Base-by-base conservation (phyloP, 441 rosid genomes). In the Geranium incanum region DNA sequence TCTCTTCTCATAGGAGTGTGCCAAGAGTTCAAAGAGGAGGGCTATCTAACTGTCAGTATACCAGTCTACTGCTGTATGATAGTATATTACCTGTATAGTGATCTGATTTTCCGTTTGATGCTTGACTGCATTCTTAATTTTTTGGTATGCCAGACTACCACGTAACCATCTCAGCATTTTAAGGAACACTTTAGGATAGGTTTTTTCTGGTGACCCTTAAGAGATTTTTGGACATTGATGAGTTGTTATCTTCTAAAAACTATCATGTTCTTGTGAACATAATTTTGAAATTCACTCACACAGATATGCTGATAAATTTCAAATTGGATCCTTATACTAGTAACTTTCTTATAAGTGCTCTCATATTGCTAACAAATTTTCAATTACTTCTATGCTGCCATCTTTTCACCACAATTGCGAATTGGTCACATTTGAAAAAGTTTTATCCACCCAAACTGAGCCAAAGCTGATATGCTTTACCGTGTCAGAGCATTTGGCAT, bases 1-100 rank as follows among this genome's bases (percentile, higher is more conserved):
- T 86, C 99, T n/a, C 95, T 95, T 70, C 81, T 95, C 78, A 74
- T 95, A 81, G 98, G 92, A 66, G 95, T 95, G 45, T 95, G 99
- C 84, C 96, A 91, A 79, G 93, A 88, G 83, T 95, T 92, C 83
- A 87, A 92, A 80, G 92, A 86, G 78, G 96, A 95, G 74, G 80
- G 87, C 72, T 95, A 95, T 78, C 48, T 95, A 78, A 91, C 86
- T 84, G 99, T 95, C 65, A 84, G 98, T 87, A 75, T 55, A 70
- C 78, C 74, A 68, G 66, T 63, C 74, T 70, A 66, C 57, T 79
- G 38, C 72, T 74, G 28, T 45, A 36, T 67, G 72, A 43, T 71
- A 5, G 13, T 67, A 21, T 36, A 45, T 66, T 72, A 66, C 68
- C 67, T 77, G 59, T 23, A 59, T 77, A 33, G 50, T 66, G 67